A percentile compares a stretch with the other conserved stretches of the same genome.
These are phyloP conservation scores for Aspergillus bombycis DNA, from an alignment of 2,329 filamentous ascomycete species.

Conservation along the genomic window DNA sequence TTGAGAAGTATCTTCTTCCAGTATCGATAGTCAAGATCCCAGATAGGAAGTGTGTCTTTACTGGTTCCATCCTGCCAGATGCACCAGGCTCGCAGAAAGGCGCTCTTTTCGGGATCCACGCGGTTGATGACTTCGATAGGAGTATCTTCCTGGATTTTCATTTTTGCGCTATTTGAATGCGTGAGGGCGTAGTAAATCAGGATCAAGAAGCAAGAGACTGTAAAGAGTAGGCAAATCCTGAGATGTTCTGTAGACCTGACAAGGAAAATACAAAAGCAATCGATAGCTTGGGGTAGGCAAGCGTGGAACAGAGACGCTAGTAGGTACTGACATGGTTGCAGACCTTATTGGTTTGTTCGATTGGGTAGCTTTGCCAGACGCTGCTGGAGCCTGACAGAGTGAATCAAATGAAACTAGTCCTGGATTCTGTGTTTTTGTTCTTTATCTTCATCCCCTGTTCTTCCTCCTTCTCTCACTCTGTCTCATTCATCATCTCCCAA, in stretches of 20 bases:
- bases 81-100: not conserved
- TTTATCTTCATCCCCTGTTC: not conserved
- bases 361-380: not conserved
- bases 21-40: not conserved
- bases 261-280: not conserved
- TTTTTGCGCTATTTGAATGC: not conserved
- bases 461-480: not conserved
- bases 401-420: not conserved
- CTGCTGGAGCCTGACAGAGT: not conserved
- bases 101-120: not conserved
- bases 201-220: not conserved
- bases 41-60: not conserved
- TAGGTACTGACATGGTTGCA: not conserved
- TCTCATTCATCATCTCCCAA: not conserved
- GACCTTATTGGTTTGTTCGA: not conserved
- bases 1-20: not conserved
- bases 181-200: accelerated
- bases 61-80: not conserved
- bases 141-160: accelerated
- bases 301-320: not conserved
- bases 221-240: not conserved
- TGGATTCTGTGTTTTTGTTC: not conserved
- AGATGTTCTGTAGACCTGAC: not conserved
- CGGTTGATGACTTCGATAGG: not conserved
- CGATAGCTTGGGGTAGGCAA: accelerated